These are phyloP conservation scores for Floccularia luteovirens DNA, from an alignment of 768 basidiomycete species.

Conservation along the genomic window DNA sequence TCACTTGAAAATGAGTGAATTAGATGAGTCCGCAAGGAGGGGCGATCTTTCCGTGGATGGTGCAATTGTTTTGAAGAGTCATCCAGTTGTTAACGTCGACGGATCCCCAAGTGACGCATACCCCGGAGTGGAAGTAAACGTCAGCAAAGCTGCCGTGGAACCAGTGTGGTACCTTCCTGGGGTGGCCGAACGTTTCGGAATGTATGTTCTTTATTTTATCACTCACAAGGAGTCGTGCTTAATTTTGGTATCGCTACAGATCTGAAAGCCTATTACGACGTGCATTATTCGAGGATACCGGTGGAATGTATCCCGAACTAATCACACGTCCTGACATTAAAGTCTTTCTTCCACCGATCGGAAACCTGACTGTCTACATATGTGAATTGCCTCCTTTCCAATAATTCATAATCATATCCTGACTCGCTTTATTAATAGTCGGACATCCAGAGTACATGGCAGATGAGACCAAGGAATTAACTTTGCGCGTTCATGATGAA, in stretches of 20 bases:
- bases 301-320: constrained; percentile 93
- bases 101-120: constrained; percentile 47
- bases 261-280: constrained; percentile 81
- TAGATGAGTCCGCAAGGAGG: constrained; percentile 72
- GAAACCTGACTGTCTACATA: constrained; percentile 86
- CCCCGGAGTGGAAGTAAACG: constrained; percentile 80
- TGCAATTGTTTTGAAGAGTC: constrained; percentile 67
- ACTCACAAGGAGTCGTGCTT: constrained; percentile 1
- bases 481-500: constrained; percentile 89
- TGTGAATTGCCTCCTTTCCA: constrained; percentile 34
- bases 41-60: constrained; percentile 78
- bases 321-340: constrained; percentile 95
- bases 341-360: constrained; percentile 93
- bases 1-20: constrained; percentile 90
- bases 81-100: constrained; percentile 55
- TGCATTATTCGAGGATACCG: constrained; percentile 94
- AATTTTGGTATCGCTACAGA: constrained; percentile 23
- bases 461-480: constrained; percentile 74
- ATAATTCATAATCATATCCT: neutral
- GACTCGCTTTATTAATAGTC: constrained; percentile 34
- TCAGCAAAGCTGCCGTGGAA: constrained; percentile 93
- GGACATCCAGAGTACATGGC: constrained; percentile 75
- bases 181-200: constrained; percentile 88
- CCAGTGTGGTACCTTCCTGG: constrained; percentile 96
- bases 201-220: constrained; percentile 41